Base-by-base conservation (phyloP, 768 basidiomycete genomes). In the Termitomyces sp. region DNA sequence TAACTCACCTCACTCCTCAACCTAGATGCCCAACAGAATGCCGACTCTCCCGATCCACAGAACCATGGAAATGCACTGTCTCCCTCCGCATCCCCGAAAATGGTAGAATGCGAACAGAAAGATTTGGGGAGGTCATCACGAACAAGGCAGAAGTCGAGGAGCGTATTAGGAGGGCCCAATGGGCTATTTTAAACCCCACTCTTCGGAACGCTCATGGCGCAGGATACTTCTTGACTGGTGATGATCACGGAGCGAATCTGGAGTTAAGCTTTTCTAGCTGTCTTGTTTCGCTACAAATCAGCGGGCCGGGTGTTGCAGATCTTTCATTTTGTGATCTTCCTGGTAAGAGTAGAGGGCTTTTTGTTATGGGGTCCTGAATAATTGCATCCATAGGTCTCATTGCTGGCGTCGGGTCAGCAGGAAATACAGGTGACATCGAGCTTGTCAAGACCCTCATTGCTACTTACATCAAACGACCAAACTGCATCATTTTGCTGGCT, bases 241-340 rank as follows among this genome's bases (percentile, higher is more conserved):
- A 67, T 3, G 69, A 74, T 10, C 74, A 74, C 4, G 69, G 71
- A 8, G 65, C 63, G 2, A 27, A 45, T 13, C n/a, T 55, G 1
- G 65, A 65, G 39, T 14, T 56, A 1, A 76, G 74, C 4, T 88
- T 88, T 58, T 86, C 86, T 0, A 76, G 60, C 12, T 84, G 85
- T 53, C 81, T 74, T 36, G 80, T 87, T 14, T 84, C 80, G 0
- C 63, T 88, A 46, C 76, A 81, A 55, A 85, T 88, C 26, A 82
- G 79, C 39, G 86, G 86, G 0, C 74, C 77, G 0, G 79, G 81
- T 33, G 77, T 88, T 12, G 82, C 82, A 0, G 86, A 88, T 60
- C 74, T 88, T 12, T 86, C 83, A 0, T 87, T 88, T 59, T 81
- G 81, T 36, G 86, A 88, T 67, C 69, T 88, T 1, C 86, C 86